Evolutionary conservation across 495 filamentous ascomycete genomes (phyloP), one percentile per base, ranked within the genome.

Genomic region (Amphirosellinia nigrospora): DNA sequence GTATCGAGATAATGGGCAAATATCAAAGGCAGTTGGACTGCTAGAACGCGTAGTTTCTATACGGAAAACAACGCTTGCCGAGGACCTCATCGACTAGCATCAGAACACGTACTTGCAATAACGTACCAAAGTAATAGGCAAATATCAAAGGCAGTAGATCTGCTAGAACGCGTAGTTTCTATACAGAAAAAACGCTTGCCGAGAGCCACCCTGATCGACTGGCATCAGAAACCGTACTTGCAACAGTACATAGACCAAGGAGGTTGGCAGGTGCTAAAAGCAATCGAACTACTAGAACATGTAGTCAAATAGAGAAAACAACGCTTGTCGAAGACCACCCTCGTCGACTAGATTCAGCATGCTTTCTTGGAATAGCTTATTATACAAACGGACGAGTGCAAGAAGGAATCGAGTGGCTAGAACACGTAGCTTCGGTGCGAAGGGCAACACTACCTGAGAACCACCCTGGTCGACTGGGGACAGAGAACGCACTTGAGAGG

Each of bases 41-140:
- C 70, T 83, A 28, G 74, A 85, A 70, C 72, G 77, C 30, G 78
- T 81, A 6, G 75, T 82, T 16, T 45, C 23, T 1, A 7, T n/a
- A n/a, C n/a, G n/a, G n/a, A 52, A 9, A 15, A 52, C 21, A 15
- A 52, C 23, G 10, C 21, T 26, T 52, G 10, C 48, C n/a, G 71
- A 80, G 71, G 65, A 77, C 32, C 56, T 13, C 0, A 15, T 53
- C 75, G 71, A 70, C 75, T 85, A 21, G 16, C 38, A 66, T 78
- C 75, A 39, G 68, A 80, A 68, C 62, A 81, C 53, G 50, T 3
- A 39, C 78, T 82, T 52, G 77, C 73, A 64, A 10, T 0, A 26
- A 72, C 70, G 16, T 81, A 50, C 63, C 0, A n/a, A 39, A 4
- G 0, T 15, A 55, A 60, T 43, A 69, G 71, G n/a, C 53, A 72